phyloP scores from a whole-genome alignment of 306 rosid genomes.

The Citrullus colocynthis region DNA sequence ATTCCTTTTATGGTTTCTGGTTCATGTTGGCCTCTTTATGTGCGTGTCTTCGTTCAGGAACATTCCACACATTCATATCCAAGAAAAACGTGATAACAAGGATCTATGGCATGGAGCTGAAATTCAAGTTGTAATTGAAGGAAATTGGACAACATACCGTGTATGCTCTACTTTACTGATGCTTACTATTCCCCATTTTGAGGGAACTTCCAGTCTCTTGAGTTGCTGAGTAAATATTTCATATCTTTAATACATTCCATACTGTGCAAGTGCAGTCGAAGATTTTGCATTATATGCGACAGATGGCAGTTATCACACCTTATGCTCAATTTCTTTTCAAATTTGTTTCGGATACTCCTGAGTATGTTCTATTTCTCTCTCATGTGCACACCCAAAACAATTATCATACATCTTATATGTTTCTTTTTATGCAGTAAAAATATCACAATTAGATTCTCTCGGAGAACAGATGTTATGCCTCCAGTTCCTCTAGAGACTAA shows the following conservation, averaged over 20 bases:
- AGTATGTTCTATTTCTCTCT: constrained; percentile 41
- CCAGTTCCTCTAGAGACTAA: constrained; percentile 88
- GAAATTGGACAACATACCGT: constrained; percentile 96
- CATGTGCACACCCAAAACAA: neutral
- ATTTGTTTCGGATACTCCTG: constrained; percentile 62
- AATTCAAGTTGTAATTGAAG: constrained; percentile 96
- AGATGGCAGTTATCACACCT: constrained; percentile 74
- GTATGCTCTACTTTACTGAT: constrained; percentile 24
- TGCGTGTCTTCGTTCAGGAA: constrained; percentile 45
- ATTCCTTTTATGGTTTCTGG: neutral
- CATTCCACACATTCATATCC: constrained; percentile 79
- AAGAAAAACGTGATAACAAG: constrained; percentile 62
- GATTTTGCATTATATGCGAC: constrained; percentile 92
- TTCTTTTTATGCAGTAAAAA: constrained; percentile 52
- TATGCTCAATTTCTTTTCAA: constrained; percentile 70
- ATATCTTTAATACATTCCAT: constrained; percentile 8
- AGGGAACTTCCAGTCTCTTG: neutral
- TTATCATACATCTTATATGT: constrained; percentile 13
- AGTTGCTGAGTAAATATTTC: neutral
- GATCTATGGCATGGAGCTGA: constrained; percentile 84
- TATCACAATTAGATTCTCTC: constrained; percentile 66
- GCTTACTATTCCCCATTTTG: neutral
- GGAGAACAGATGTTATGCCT: constrained; percentile 98
- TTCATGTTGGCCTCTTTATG: constrained; percentile 4
- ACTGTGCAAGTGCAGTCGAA: constrained; percentile 59